Conservation (phyloP, 441 rosid genomes). For the Monsonia emarginata region DNA sequence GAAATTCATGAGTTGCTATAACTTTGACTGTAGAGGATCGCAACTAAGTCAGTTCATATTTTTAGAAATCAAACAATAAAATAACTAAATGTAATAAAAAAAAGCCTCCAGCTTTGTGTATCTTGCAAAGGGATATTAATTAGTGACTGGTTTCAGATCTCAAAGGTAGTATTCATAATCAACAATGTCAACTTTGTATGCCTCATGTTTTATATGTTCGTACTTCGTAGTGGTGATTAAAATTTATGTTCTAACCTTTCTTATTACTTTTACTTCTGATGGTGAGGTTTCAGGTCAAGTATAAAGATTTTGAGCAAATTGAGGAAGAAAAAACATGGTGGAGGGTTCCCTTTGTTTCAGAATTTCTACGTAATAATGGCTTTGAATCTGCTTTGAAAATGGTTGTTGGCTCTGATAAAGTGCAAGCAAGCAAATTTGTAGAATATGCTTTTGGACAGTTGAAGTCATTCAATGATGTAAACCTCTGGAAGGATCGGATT, state of each 20-base stretch:
- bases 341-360: conserved; percentile 60
- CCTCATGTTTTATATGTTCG: neutral
- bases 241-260: neutral
- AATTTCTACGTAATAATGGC: conserved; percentile 53
- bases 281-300: conserved; percentile 51
- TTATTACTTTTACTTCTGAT: neutral
- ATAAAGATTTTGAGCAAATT: conserved; percentile 65
- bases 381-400: conserved; percentile 52
- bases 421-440: conserved; percentile 80
- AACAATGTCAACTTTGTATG: neutral
- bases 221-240: neutral
- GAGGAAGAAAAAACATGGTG: conserved; percentile 77
- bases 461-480: conserved; percentile 55
- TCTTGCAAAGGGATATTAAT: neutral
- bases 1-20: no score
- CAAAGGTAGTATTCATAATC: neutral
- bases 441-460: conserved; percentile 81
- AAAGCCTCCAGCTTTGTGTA: neutral
- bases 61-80: neutral
- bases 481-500: conserved; percentile 30
- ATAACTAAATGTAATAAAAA: no score
- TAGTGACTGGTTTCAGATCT: neutral
- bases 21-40: no score
- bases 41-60: no score
- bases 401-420: conserved; percentile 51